These are phyloP conservation scores for Ampelomyces quisqualis DNA, from an alignment of 2,329 filamentous ascomycete species.

Conservation along the genomic window DNA sequence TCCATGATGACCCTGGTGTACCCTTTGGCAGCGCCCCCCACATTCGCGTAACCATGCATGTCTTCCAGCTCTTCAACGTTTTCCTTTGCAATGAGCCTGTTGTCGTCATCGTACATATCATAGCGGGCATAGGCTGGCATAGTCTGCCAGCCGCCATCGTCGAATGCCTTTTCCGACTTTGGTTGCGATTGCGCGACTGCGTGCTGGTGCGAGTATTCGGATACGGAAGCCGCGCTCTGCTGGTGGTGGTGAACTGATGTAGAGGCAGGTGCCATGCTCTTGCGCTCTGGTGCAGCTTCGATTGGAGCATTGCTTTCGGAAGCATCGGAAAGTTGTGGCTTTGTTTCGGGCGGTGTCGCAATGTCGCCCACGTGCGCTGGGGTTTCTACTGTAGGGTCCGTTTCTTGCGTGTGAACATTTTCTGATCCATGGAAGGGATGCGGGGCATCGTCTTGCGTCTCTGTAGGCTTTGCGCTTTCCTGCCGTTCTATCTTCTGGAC, in stretches of 20 bases:
- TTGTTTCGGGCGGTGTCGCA: constrained; percentile 1
- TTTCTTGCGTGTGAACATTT: neutral
- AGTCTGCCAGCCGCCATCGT: constrained; percentile 81
- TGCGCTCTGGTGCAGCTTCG: constrained; percentile 9
- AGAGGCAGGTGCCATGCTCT: constrained; percentile 9
- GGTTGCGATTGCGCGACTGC: constrained; percentile 56
- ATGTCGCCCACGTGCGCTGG: neutral
- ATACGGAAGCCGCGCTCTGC: constrained; percentile 47
- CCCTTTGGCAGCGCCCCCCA: constrained; percentile 89
- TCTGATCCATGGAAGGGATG: neutral
- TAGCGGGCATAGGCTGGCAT: constrained; percentile 94
- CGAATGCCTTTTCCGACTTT: constrained; percentile 55
- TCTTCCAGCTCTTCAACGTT: constrained; percentile 69
- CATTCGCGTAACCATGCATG: constrained; percentile 68
- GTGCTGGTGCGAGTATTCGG: constrained; percentile 91
- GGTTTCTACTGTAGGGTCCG: neutral
- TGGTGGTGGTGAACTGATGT: constrained; percentile 11
- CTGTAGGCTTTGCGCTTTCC: constrained; percentile 7
- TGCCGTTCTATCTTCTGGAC: constrained; percentile 11
- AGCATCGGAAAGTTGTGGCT: constrained; percentile 1
- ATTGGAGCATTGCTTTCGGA: constrained; percentile 1
- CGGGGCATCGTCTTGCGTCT: constrained; percentile 3
- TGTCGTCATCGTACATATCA: constrained; percentile 94
- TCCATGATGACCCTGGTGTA: constrained; percentile 95
- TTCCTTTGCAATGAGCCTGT: constrained; percentile 81